A percentile compares a stretch with the other conserved stretches of the same genome.
These are phyloP conservation scores for Neurospora intermedia DNA, from an alignment of 495 filamentous ascomycete genomes.

Conservation along the genomic window DNA sequence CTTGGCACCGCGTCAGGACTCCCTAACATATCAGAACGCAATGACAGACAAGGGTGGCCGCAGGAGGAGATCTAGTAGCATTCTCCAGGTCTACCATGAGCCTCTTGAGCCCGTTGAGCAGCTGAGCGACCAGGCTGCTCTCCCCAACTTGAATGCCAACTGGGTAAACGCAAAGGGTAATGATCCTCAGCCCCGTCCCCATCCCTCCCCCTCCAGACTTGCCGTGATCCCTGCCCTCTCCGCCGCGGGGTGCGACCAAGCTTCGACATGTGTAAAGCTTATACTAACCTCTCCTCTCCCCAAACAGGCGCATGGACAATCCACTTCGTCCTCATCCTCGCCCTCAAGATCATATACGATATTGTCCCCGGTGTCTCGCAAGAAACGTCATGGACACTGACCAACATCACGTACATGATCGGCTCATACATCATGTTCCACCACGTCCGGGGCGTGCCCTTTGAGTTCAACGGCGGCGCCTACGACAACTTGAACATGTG, in stretches of 20 bases:
- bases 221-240: neutral
- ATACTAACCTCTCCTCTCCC: slow-evolving; percentile 3
- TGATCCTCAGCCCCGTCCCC: slow-evolving; percentile 14
- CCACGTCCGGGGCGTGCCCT: slow-evolving; percentile 93
- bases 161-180: slow-evolving; percentile 99
- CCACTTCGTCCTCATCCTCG: slow-evolving; percentile 80
- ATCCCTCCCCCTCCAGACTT: neutral
- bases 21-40: slow-evolving; percentile 15
- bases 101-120: slow-evolving; percentile 90
- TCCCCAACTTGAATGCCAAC: slow-evolving; percentile 93
- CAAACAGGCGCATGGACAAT: slow-evolving; percentile 86
- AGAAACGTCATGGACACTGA: slow-evolving; percentile 96
- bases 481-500: slow-evolving; percentile 99
- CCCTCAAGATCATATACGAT: slow-evolving; percentile 90
- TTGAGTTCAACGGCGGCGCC: slow-evolving; percentile 98
- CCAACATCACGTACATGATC: slow-evolving; percentile 98
- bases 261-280: neutral
- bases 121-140: slow-evolving; percentile 83
- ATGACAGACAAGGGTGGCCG: slow-evolving; percentile 51
- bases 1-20: slow-evolving; percentile 38
- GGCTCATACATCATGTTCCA: slow-evolving; percentile 99
- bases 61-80: slow-evolving; percentile 84
- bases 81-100: slow-evolving; percentile 82
- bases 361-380: slow-evolving; percentile 90
- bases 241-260: neutral